Evolutionary conservation across 441 rosid species (phyloP).

Genomic region (Pelargonium citronellum): DNA sequence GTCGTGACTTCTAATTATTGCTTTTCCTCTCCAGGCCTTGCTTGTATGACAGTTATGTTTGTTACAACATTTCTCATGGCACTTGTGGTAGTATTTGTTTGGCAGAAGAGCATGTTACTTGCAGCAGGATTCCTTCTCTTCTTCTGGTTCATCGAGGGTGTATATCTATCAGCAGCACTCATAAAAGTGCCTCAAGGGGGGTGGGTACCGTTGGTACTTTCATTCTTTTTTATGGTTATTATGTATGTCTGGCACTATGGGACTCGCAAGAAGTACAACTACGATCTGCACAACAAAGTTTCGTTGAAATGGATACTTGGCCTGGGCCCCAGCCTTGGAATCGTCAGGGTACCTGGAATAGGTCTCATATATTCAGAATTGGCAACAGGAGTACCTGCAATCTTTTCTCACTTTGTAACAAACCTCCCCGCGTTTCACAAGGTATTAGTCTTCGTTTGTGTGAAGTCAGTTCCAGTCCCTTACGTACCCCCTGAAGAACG

Average conservation of each 20-base stretch:
- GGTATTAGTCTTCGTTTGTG: slow-evolving; percentile 83
- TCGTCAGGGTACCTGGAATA: slow-evolving; percentile 90
- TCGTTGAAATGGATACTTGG: slow-evolving; percentile 83
- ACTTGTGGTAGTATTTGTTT: slow-evolving; percentile 67
- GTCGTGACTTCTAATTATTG: neutral
- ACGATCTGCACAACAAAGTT: slow-evolving; percentile 88
- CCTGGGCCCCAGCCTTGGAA: slow-evolving; percentile 88
- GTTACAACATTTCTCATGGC: slow-evolving; percentile 87
- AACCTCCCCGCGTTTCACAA: slow-evolving; percentile 90
- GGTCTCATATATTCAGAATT: slow-evolving; percentile 86
- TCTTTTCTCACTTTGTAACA: slow-evolving; percentile 89
- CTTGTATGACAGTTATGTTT: slow-evolving; percentile 77
- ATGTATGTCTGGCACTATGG: slow-evolving; percentile 96
- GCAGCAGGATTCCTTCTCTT: slow-evolving; percentile 56
- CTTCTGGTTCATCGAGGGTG: slow-evolving; percentile 73
- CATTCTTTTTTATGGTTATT: slow-evolving; percentile 53
- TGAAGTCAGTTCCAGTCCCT: slow-evolving; percentile 92
- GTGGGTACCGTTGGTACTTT: slow-evolving; percentile 80
- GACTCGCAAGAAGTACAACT: slow-evolving; percentile 76
- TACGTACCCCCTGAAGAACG: slow-evolving; percentile 80
- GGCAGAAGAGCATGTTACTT: slow-evolving; percentile 56
- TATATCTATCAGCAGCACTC: slow-evolving; percentile 75
- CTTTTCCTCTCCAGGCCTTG: slow-evolving; percentile 57
- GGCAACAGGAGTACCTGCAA: slow-evolving; percentile 88
- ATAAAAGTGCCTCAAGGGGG: slow-evolving; percentile 81